phyloP scores from a whole-genome alignment of 257 asterid genomes.

The Scutellaria minor region DNA sequence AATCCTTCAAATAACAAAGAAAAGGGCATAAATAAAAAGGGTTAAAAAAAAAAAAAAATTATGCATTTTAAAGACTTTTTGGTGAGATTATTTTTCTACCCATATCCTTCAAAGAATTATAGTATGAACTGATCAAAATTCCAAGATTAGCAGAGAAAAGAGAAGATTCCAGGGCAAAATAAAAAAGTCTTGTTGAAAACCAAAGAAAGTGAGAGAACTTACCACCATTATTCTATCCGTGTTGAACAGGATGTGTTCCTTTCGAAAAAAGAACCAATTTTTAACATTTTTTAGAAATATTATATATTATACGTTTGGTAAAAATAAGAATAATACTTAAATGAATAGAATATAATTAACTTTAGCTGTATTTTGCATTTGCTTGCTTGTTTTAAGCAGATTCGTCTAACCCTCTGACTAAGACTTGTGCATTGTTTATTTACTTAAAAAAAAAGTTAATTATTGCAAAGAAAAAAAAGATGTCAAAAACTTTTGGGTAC shows the following conservation, averaged over 20 bases:
- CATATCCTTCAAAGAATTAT: not conserved
- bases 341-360: too few relatives aligned
- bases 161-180: constrained; percentile 34
- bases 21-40: constrained; percentile 9
- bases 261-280: too few relatives aligned
- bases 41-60: not conserved
- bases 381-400: too few relatives aligned
- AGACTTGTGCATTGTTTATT: too few relatives aligned
- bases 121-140: constrained; percentile 40
- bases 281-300: too few relatives aligned
- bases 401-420: too few relatives aligned
- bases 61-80: constrained; percentile 21
- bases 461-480: too few relatives aligned
- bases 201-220: constrained; percentile 37
- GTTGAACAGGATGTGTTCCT: constrained; percentile 21
- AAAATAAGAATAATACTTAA: too few relatives aligned
- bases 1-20: constrained; percentile 4
- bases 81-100: constrained; percentile 4
- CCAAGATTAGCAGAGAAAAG: constrained; percentile 33
- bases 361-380: too few relatives aligned
- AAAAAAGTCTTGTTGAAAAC: constrained; percentile 32
- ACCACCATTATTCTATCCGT: constrained; percentile 34
- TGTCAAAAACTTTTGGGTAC: too few relatives aligned
- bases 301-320: too few relatives aligned
- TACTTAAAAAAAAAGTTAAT: too few relatives aligned